Conservation (phyloP, 2,329 filamentous ascomycete genomes). For the Tolypocladium nubicola region DNA sequence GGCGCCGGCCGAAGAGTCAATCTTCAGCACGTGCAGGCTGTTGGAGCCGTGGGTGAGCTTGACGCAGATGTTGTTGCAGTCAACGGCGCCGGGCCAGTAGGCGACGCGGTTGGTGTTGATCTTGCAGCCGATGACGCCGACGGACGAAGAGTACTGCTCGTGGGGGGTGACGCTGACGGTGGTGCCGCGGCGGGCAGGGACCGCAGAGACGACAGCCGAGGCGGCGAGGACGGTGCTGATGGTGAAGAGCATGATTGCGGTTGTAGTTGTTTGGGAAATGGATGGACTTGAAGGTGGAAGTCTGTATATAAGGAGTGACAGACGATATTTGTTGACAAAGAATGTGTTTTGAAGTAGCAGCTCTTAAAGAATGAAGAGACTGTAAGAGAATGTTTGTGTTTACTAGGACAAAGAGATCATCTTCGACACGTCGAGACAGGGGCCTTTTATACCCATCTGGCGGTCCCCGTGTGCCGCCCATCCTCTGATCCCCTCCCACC, state of each 20-base stretch:
- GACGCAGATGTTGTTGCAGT: conserved; percentile 47
- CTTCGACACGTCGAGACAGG: neutral
- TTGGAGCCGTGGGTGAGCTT: conserved; percentile 38
- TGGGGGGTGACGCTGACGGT: conserved; percentile 37
- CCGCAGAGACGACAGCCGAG: conserved; percentile 1
- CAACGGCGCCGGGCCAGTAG: conserved; percentile 44
- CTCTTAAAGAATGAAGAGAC: neutral
- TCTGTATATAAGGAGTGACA: neutral
- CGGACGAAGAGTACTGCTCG: conserved; percentile 42
- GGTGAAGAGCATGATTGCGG: conserved; percentile 1
- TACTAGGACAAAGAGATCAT: neutral
- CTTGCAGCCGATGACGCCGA: conserved; percentile 50
- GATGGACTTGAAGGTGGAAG: neutral
- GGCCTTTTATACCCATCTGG: neutral
- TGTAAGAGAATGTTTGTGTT: neutral
- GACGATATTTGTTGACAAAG: neutral
- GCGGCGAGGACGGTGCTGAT: conserved; percentile 1
- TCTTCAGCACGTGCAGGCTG: conserved; percentile 44
- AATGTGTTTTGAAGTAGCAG: neutral
- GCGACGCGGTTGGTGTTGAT: conserved; percentile 50
- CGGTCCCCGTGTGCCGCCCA: neutral
- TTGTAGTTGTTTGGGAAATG: neutral
- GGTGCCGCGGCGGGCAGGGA: neutral
- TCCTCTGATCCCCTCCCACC: neutral
- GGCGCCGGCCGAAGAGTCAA: conserved; percentile 45